Evolutionary conservation across 2,329 filamentous ascomycete species (phyloP).

Genomic region (Fusarium proliferatum): DNA sequence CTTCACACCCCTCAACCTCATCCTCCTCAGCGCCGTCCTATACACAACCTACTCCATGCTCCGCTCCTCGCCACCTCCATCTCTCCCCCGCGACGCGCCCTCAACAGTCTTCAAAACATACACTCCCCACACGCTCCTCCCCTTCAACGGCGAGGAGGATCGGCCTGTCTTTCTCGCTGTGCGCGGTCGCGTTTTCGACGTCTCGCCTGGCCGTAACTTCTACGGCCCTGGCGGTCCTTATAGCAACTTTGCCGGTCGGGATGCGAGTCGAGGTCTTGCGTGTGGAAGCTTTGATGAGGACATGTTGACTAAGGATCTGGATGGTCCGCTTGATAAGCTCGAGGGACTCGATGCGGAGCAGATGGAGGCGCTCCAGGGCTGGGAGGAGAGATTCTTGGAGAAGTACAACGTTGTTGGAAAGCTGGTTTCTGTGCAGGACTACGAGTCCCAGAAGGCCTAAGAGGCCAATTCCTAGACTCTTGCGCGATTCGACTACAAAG

Average conservation of each 20-base stretch:
- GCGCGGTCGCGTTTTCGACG: conserved; percentile 90
- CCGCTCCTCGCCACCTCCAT: conserved; percentile 59
- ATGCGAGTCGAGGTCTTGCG: conserved; percentile 88
- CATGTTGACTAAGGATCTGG: conserved; percentile 92
- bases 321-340: conserved; percentile 83
- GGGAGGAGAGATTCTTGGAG: conserved; percentile 92
- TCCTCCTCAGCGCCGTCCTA: conserved; percentile 66
- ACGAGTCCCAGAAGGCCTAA: conserved; percentile 34
- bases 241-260: conserved; percentile 93
- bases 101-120: conserved; percentile 74
- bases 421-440: conserved; percentile 70
- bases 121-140: conserved; percentile 83
- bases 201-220: conserved; percentile 87
- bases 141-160: conserved; percentile 81
- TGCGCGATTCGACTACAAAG: neutral
- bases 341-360: conserved; percentile 78
- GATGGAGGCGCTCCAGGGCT: conserved; percentile 84
- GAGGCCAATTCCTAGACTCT: neutral
- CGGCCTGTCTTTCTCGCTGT: conserved; percentile 90
- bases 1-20: conserved; percentile 71
- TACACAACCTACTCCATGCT: conserved; percentile 69
- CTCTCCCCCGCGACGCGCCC: conserved; percentile 64
- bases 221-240: conserved; percentile 97
- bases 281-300: conserved; percentile 93
- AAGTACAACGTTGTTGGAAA: conserved; percentile 97